Base-by-base conservation (phyloP, 2,329 filamentous ascomycete species). In the Cladorrhinum sp. region DNA sequence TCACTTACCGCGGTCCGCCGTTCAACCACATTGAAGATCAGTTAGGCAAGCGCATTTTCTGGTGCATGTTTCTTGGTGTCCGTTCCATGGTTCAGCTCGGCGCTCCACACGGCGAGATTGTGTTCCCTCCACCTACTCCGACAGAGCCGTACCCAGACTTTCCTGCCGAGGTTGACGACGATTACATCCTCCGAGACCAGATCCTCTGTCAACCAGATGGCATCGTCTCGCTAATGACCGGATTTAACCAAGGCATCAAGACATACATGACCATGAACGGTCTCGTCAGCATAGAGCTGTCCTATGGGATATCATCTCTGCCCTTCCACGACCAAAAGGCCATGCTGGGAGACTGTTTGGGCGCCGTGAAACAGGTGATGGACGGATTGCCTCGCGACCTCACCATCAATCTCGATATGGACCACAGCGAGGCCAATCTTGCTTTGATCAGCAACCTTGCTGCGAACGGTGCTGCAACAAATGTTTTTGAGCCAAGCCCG, bases 161-260 rank as follows among this genome's bases (percentile, higher is more conserved):
- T 12, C 92, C 92, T 0, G 78, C 88, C 20, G 92, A 96, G 69
- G 86, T 96, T 1, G 92, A 96, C 67, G 92, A 96, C 73, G 86
- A 89, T 60, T 93, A 86, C 69, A 90, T 96, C 61, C 87, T 87
- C 61, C 79, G 87, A 1, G 84, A 86, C 23, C 85, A 90, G 64
- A 85, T 94, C 56, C 82, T 88, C 30, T 79, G 83, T 7, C 92
- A 94, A 68, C 88, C 89, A 2, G 76, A 85, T 18, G 86, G 85
- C 4, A 79, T 82, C 1, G 77, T 93, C 1, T 90, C 92, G 0
- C 81, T 89, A 39, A 77, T 96, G 51, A 86, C 88, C 0, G 92
- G 90, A 0, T 96, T 96, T 77, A 93, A 92, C 62, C 83, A 89
- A 60, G 92, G 88, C 62, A 86, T 92, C 33, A 85, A 87, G 55